A percentile compares a stretch with the other conserved stretches of the same genome.
Evolutionary conservation across 768 basidiomycete species (phyloP).

Genomic region (Termitomyces sp.): DNA sequence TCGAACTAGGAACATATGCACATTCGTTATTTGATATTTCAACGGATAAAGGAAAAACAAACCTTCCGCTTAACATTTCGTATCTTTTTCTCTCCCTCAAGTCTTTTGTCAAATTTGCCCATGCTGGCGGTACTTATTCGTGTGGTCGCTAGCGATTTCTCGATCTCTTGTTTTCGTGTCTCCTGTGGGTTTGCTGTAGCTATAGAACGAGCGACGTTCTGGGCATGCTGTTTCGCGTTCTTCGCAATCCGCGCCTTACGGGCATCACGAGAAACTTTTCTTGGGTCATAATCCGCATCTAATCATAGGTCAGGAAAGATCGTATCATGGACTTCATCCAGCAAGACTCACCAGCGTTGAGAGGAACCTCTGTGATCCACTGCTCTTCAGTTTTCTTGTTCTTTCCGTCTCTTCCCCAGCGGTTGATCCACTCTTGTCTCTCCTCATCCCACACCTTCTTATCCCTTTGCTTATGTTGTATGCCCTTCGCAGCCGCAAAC

Average conservation of each 20-base stretch:
- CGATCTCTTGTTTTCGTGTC: conserved; percentile 67
- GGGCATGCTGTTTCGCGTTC: conserved; percentile 72
- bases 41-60: conserved; percentile 11
- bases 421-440: conserved; percentile 83
- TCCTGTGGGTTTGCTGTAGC: conserved; percentile 29
- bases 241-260: conserved; percentile 81
- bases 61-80: conserved; percentile 93
- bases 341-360: conserved; percentile 60
- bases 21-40: neutral
- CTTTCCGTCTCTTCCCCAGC: conserved; percentile 89
- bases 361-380: conserved; percentile 90
- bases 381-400: conserved; percentile 83
- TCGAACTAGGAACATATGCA: conserved; percentile 60
- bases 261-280: conserved; percentile 65
- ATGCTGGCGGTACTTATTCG: conserved; percentile 89
- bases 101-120: conserved; percentile 87
- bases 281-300: conserved; percentile 83
- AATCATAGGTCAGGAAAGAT: neutral
- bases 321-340: neutral
- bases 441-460: conserved; percentile 93
- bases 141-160: conserved; percentile 69
- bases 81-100: conserved; percentile 89
- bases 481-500: conserved; percentile 93
- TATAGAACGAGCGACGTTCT: conserved; percentile 61
- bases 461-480: conserved; percentile 72